phyloP scores from a whole-genome alignment of 352 stramenopile species.

The Phytophthora hibernalis region DNA sequence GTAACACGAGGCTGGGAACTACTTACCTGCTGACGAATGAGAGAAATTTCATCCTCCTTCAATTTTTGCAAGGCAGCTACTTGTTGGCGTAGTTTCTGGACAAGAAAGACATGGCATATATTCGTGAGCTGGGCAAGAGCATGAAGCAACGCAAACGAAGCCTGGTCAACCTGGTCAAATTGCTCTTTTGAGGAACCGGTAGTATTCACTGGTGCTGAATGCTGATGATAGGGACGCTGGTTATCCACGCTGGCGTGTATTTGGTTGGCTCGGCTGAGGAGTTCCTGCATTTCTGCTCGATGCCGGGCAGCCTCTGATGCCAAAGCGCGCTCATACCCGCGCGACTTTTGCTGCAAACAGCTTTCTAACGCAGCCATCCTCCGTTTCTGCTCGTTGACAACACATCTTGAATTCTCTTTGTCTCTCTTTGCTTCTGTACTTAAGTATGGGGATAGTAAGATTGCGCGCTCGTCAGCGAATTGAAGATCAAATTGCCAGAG shows the following conservation, averaged over 20 bases:
- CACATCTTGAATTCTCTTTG: conserved; percentile 65
- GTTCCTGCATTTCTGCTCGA: conserved; percentile 59
- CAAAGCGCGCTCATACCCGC: conserved; percentile 71
- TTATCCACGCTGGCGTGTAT: background rate
- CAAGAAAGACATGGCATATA: background rate
- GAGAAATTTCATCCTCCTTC: conserved; percentile 76
- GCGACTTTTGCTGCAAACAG: conserved; percentile 57
- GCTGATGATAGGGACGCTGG: conserved; percentile 27
- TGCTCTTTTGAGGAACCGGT: conserved; percentile 25
- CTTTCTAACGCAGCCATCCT: conserved; percentile 58
- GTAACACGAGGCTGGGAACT: too few relatives aligned
- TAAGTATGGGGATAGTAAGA: conserved; percentile 42
- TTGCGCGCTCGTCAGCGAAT: conserved; percentile 4
- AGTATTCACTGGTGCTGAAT: conserved; percentile 26
- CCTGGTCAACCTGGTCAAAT: conserved; percentile 34
- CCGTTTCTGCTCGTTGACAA: conserved; percentile 62
- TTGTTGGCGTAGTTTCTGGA: conserved; percentile 56
- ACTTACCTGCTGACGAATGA: conserved; percentile 71
- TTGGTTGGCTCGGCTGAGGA: conserved; percentile 52
- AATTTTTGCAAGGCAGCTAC: conserved; percentile 57
- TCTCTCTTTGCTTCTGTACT: conserved; percentile 81
- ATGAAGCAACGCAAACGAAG: background rate
- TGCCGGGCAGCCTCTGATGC: conserved; percentile 51
- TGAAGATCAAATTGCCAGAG: background rate
- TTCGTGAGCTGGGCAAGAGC: background rate